Evolutionary conservation across 768 basidiomycete species (phyloP).

Genomic region (Amanita exitialis): DNA sequence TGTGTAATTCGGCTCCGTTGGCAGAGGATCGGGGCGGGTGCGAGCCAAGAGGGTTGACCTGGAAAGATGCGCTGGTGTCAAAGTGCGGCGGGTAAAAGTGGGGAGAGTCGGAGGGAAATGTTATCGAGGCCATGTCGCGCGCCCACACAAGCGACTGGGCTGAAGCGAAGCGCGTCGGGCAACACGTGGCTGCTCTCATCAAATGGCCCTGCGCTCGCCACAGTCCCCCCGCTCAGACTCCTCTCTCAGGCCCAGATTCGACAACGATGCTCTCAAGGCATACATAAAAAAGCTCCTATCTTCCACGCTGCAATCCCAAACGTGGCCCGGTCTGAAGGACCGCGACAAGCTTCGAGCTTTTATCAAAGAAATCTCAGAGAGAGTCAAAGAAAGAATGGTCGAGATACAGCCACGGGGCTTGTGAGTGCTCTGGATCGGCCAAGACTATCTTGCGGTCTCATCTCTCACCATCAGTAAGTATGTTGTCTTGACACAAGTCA

Average conservation of each 20-base stretch:
- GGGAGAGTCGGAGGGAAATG: conserved; percentile 44
- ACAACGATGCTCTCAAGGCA: conserved; percentile 58
- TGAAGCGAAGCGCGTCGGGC: background rate
- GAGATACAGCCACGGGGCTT: conserved; percentile 76
- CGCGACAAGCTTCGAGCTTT: conserved; percentile 60
- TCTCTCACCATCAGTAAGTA: conserved; percentile 52
- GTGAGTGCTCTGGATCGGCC: conserved; percentile 36
- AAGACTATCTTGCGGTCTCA: background rate
- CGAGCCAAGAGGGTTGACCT: conserved; percentile 72
- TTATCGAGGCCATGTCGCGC: conserved; percentile 52
- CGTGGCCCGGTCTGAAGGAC: conserved; percentile 64
- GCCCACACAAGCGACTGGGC: too few species aligned
- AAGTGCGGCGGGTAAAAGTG: conserved; percentile 51
- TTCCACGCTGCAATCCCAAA: conserved; percentile 50
- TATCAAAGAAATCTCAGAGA: conserved; percentile 79
- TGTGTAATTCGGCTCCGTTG: conserved; percentile 34
- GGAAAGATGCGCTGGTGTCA: conserved; percentile 53
- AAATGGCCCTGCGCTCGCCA: conserved; percentile 40
- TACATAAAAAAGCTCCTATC: conserved; percentile 80
- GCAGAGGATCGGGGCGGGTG: conserved; percentile 64
- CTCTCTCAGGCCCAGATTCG: conserved; percentile 54
- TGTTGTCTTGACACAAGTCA: conserved; percentile 76
- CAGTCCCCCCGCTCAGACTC: conserved; percentile 52
- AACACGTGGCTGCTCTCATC: background rate
- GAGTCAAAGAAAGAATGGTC: conserved; percentile 80